These are phyloP conservation scores for Leishmania aethiopica DNA, from an alignment of 208 protist genomes.

Conservation along the genomic window DNA sequence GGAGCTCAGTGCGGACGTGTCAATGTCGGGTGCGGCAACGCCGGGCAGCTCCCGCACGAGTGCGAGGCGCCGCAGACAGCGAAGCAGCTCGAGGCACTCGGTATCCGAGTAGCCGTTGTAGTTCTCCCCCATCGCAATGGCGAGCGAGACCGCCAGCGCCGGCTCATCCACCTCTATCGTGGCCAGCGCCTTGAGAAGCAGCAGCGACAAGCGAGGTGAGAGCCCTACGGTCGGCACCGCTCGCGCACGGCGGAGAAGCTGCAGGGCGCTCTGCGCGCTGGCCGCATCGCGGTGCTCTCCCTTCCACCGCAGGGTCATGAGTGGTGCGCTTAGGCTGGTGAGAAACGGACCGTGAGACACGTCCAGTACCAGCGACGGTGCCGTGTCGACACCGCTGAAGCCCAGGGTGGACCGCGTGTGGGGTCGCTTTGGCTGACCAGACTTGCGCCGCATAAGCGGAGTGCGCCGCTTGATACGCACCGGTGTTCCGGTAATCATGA, in stretches of 20 bases:
- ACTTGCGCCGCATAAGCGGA: conserved; percentile 18
- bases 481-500: conserved; percentile 31
- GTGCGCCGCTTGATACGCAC: conserved; percentile 26
- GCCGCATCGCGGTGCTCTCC: conserved; percentile 59
- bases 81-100: conserved; percentile 83
- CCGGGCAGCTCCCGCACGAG: conserved; percentile 59
- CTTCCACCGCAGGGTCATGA: conserved; percentile 79
- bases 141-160: conserved; percentile 68
- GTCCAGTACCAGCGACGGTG: conserved; percentile 74
- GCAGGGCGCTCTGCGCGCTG: conserved; percentile 57
- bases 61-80: conserved; percentile 76
- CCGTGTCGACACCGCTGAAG: conserved; percentile 74
- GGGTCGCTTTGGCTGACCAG: conserved; percentile 39
- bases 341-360: conserved; percentile 74
- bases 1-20: conserved; percentile 13
- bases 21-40: conserved; percentile 29
- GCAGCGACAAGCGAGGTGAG: conserved; percentile 49
- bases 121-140: conserved; percentile 75
- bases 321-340: conserved; percentile 42
- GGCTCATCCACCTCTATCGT: conserved; percentile 77
- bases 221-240: conserved; percentile 59
- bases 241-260: conserved; percentile 46
- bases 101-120: conserved; percentile 60
- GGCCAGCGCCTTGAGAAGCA: conserved; percentile 73
- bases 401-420: conserved; percentile 40